Evolutionary conservation across 257 asterid genomes (phyloP).

Genomic region (Thymus quinquecostatus): DNA sequence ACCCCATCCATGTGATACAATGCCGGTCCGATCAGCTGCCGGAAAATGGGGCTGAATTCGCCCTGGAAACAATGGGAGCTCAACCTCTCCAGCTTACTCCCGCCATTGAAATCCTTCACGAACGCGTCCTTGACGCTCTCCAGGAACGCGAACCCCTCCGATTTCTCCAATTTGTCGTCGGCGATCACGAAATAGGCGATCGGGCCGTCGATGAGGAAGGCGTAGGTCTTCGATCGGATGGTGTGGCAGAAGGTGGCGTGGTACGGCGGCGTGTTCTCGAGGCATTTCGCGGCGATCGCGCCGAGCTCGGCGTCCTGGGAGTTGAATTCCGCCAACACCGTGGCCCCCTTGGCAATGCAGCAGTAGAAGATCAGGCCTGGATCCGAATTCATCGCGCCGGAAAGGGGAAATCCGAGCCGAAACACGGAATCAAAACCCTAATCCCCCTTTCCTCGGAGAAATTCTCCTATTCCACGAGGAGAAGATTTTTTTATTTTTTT

Average conservation of each 20-base stretch:
- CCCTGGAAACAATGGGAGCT: slow-evolving; percentile 82
- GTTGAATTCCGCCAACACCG: slow-evolving; percentile 80
- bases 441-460: neutral
- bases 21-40: slow-evolving; percentile 53
- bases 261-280: slow-evolving; percentile 63
- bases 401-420: neutral
- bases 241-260: slow-evolving; percentile 82
- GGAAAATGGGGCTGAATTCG: slow-evolving; percentile 79
- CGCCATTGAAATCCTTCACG: slow-evolving; percentile 34
- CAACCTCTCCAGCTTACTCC: slow-evolving; percentile 44
- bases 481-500: too few species aligned
- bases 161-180: slow-evolving; percentile 60
- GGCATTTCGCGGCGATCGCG: slow-evolving; percentile 68
- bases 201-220: slow-evolving; percentile 59
- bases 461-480: neutral
- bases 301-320: slow-evolving; percentile 78
- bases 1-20: slow-evolving; percentile 43
- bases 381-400: slow-evolving; percentile 51
- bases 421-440: neutral
- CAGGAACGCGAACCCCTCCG: slow-evolving; percentile 60
- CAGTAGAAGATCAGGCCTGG: slow-evolving; percentile 66
- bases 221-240: slow-evolving; percentile 61
- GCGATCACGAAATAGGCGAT: slow-evolving; percentile 67
- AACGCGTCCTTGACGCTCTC: slow-evolving; percentile 61
- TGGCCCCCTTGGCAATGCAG: slow-evolving; percentile 73